phyloP scores from a whole-genome alignment of 2,329 filamentous ascomycete species.

The Fusarium dimerum region DNA sequence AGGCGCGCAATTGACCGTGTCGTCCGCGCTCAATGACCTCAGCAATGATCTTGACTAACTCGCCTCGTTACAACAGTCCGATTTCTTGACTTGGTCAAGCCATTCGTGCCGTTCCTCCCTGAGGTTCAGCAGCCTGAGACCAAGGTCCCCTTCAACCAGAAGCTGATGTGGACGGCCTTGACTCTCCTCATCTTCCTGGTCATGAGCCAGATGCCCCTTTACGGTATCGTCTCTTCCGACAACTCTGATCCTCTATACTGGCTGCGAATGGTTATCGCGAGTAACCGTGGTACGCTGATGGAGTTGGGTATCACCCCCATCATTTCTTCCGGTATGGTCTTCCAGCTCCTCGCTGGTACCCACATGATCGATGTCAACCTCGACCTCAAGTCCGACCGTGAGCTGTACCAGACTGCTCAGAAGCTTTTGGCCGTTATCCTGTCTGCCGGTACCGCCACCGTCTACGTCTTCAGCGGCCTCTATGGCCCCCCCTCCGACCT shows the following conservation, averaged over 20 bases:
- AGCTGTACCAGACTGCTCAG: slow-evolving; percentile 99
- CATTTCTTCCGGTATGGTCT: slow-evolving; percentile 99
- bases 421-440: slow-evolving; percentile 98
- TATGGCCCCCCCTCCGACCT: slow-evolving; percentile 97
- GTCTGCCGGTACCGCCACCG: slow-evolving; percentile 94
- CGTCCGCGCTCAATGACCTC: slow-evolving; percentile 9
- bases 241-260: slow-evolving; percentile 99
- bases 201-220: slow-evolving; percentile 99
- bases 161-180: slow-evolving; percentile 92
- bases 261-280: slow-evolving; percentile 99
- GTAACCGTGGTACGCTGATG: slow-evolving; percentile 96
- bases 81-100: slow-evolving; percentile 99
- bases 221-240: slow-evolving; percentile 98
- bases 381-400: slow-evolving; percentile 98
- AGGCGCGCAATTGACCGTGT: slow-evolving; percentile 30
- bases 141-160: slow-evolving; percentile 98
- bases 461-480: slow-evolving; percentile 97
- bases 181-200: slow-evolving; percentile 98
- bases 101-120: slow-evolving; percentile 98
- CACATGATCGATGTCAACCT: slow-evolving; percentile 99
- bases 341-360: slow-evolving; percentile 98
- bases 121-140: slow-evolving; percentile 99
- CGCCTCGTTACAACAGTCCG: slow-evolving; percentile 64
- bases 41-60: slow-evolving; percentile 31
- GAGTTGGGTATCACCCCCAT: slow-evolving; percentile 97